Base-by-base conservation (phyloP, 176 grass and related monocot genomes). In the Oryza punctata region DNA sequence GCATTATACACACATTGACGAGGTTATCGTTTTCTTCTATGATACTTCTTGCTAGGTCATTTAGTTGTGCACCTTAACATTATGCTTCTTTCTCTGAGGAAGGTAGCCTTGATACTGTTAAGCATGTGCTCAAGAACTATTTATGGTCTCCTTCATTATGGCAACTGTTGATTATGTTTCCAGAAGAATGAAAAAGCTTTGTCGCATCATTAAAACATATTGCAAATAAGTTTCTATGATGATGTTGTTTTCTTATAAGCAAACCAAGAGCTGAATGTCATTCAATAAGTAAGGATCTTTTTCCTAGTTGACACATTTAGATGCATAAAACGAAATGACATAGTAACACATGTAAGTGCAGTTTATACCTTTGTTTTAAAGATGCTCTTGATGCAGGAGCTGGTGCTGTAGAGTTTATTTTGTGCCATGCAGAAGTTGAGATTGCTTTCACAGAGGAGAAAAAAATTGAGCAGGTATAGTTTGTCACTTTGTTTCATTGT, bases 371-470 rank as follows among this genome's bases (percentile, higher is more conserved):
- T 7, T 33, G 73, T 86, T 78, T 78, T 68, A 15, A 44, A 65
- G 15, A 83, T 83, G 19, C 30, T 49, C 71, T 85, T 71, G 40
- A 52, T 93, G 50, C 73, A 97, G 94, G 94, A 76, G 89, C 87
- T 79, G 90, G 83, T 77, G 94, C 94, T 10, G 84, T 97, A 81
- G 94, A 97, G 81, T 97, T 97, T 65, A 92, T 97, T 90, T 52
- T 97, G 73, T 94, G 82, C 76, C 94, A 97, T 84, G 91, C 91
- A 47, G 94, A 94, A 86, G 92, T 94, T 90, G 85, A 90, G 46
- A 97, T 97, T 89, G 88, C 85, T 73, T 97, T 97, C 86, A 77
- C 54, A 16, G 91, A 97, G 73, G 94, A 94, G 50, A 97, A 90
- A 72, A 97, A 94, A 78, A 79, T 92, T n/a, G 77, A 61, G 0